These are phyloP conservation scores for Protea cynaroides DNA, from an alignment of 164 flowering plant genomes.

Conservation along the genomic window DNA sequence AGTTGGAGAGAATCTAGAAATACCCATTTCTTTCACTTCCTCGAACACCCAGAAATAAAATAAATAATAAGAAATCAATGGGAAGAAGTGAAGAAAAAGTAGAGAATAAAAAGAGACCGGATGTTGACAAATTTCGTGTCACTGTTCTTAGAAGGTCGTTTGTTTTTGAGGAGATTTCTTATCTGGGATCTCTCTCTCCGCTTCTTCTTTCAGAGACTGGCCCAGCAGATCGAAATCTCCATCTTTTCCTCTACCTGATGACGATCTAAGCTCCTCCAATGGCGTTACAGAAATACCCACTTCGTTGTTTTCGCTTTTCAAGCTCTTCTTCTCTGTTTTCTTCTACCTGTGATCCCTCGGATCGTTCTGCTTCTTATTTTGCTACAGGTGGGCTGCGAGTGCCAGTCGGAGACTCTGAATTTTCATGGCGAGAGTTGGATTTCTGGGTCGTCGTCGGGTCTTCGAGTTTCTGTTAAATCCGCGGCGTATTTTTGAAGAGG, in stretches of 20 bases:
- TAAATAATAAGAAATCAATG: constrained; percentile 8
- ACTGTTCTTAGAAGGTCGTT: constrained; percentile 91
- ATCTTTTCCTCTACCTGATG: constrained; percentile 33
- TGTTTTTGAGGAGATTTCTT: constrained; percentile 78
- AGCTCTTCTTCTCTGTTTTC: constrained; percentile 4
- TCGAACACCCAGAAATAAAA: constrained; percentile 23
- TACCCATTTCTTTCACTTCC: constrained; percentile 36
- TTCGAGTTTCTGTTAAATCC: constrained; percentile 25
- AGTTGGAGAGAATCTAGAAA: constrained; percentile 77
- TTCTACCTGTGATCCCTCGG: constrained; percentile 1
- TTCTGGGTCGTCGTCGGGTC: constrained; percentile 9
- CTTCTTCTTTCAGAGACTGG: constrained; percentile 30
- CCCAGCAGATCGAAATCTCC: constrained; percentile 75
- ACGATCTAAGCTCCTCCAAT: constrained; percentile 67
- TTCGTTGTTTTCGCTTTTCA: constrained; percentile 16
- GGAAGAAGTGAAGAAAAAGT: constrained; percentile 44
- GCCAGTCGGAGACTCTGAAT: constrained; percentile 25
- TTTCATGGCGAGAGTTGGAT: constrained; percentile 23
- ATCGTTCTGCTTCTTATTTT: constrained; percentile 4
- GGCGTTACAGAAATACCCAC: constrained; percentile 35
- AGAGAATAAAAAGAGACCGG: constrained; percentile 92
- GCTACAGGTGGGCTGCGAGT: constrained; percentile 12
- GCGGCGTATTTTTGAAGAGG: constrained; percentile 28
- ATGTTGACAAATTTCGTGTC: constrained; percentile 99
- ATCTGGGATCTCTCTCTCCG: constrained; percentile 92